Evolutionary conservation across 768 basidiomycete genomes (phyloP), one percentile per base, ranked within the genome.

Genomic region (Phylloporus rhodoxanthus): DNA sequence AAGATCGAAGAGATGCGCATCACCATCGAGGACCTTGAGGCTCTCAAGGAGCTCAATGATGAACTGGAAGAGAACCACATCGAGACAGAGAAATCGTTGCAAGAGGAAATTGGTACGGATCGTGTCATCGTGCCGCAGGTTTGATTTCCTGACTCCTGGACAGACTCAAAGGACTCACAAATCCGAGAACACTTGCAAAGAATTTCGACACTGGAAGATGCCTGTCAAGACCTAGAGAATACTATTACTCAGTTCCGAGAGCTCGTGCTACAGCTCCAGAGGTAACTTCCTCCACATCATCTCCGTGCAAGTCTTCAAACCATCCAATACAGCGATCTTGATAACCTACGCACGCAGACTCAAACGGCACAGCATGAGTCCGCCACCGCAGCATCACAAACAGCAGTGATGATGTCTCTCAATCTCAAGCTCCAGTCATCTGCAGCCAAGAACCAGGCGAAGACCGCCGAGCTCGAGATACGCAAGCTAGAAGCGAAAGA

Each of bases 1-100:
- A 94, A 93, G 82, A 92, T 97, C 56, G 96, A 98, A 65, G 93
- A 97, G 68, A 94, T 97, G 88, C 81, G 91, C 11, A 85, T 91
- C 47, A 90, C 89, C 0, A 91, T 98, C 47, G 95, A 98, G 65
- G 96, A 99, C 60, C 81, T 97, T 4, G 96, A 99, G 63, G 82
- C 93, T 10, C 79, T 99, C 36, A 90, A 94, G 63, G 96, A 98
- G 61, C 84, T 99, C 42, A 91, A 87, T 48, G 95, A 99, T 53
- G 96, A 99, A 69, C 78, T 99, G 3, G 96, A 98, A 67, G 94
- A 98, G 68, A 93, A 91, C 59, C 95, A 98, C 55, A 64, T 89
- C 2, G 95, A 96, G 67, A 90, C 92, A 0, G 95, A 97, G 70
- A 93, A 90, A 64, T 79, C 84, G 20, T 68, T 99, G 50, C 84